These are phyloP conservation scores for Ulota crispa DNA, from an alignment of 225 moss, liverwort and hornwort species.

Conservation along the genomic window DNA sequence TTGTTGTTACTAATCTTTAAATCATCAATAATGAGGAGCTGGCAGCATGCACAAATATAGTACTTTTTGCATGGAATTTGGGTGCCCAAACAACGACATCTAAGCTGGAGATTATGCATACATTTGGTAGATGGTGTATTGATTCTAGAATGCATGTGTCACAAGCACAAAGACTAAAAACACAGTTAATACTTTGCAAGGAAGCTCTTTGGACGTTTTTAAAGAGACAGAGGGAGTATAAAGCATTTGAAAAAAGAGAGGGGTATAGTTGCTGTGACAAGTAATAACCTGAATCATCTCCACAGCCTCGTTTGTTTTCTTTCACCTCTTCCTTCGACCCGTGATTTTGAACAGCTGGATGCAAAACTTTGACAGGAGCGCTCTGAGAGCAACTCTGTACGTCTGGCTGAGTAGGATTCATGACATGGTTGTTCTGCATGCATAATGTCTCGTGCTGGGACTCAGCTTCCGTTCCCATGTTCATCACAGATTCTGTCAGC, in stretches of 20 bases:
- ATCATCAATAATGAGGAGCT: too few species aligned
- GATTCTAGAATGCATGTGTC: too few species aligned
- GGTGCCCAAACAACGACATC: too few species aligned
- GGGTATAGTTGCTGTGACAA: neutral
- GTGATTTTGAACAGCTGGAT: constrained; percentile 20
- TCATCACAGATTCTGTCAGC: constrained; percentile 28
- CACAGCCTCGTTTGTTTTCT: constrained; percentile 2
- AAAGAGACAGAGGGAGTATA: too few species aligned
- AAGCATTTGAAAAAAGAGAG: neutral
- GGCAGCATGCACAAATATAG: too few species aligned
- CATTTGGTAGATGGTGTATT: too few species aligned
- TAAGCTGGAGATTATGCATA: too few species aligned
- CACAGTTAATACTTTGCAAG: too few species aligned
- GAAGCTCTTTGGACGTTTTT: too few species aligned
- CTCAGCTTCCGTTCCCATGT: constrained; percentile 21
- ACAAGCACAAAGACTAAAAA: too few species aligned
- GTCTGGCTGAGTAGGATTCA: constrained; percentile 11
- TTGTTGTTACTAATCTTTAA: too few species aligned
- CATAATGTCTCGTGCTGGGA: neutral
- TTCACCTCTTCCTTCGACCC: constrained; percentile 4
- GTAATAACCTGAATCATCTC: constrained; percentile 34
- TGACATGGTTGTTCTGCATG: constrained; percentile 1
- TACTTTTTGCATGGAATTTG: too few species aligned
- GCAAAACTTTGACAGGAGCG: neutral
- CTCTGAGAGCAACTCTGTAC: constrained; percentile 13